Evolutionary conservation across 1,284 basidiomycete genomes (phyloP).

Genomic region (Prillingera fragicola): DNA sequence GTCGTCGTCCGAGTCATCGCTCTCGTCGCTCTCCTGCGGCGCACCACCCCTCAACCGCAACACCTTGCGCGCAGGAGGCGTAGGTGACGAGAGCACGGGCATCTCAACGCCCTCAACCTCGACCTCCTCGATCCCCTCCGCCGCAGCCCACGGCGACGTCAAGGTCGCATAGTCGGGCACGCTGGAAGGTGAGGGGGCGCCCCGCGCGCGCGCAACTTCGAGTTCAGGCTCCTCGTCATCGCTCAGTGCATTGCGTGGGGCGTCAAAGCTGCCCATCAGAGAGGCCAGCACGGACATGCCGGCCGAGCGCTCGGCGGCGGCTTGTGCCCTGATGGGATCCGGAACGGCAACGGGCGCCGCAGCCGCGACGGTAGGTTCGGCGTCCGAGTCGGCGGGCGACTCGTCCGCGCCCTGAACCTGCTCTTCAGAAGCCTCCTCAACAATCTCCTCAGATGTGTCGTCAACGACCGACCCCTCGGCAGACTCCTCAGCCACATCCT

Average conservation of each 20-base stretch:
- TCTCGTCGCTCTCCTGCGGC: slow-evolving; percentile 8
- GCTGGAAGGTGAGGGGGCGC: slow-evolving; percentile 5
- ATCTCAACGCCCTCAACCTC: slow-evolving; percentile 7
- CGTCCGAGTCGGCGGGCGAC: too few relatives aligned
- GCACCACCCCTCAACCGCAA: slow-evolving; percentile 5
- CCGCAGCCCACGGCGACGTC: not conserved
- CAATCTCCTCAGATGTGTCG: not conserved
- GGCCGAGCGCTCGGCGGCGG: slow-evolving; percentile 23
- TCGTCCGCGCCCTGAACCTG: too few relatives aligned
- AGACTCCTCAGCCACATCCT: too few relatives aligned
- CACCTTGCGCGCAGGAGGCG: too few relatives aligned
- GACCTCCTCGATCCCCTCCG: not conserved
- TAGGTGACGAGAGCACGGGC: too few relatives aligned
- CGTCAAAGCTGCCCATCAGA: slow-evolving; percentile 19
- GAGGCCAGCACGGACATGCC: slow-evolving; percentile 28
- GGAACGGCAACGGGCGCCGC: slow-evolving; percentile 15
- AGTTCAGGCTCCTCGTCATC: slow-evolving; percentile 15
- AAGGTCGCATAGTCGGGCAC: too few relatives aligned
- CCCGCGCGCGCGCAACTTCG: slow-evolving; percentile 14
- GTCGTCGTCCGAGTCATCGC: slow-evolving; percentile 3
- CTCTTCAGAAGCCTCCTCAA: not conserved
- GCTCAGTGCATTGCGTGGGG: slow-evolving; percentile 4
- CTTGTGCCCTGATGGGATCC: slow-evolving; percentile 18
- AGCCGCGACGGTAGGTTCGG: not conserved
- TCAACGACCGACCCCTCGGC: not conserved